A percentile compares a stretch with the other conserved stretches of the same genome.
Evolutionary conservation across 805 yeast species (phyloP).

Genomic region (Kregervanrija pseudodelftensis): DNA sequence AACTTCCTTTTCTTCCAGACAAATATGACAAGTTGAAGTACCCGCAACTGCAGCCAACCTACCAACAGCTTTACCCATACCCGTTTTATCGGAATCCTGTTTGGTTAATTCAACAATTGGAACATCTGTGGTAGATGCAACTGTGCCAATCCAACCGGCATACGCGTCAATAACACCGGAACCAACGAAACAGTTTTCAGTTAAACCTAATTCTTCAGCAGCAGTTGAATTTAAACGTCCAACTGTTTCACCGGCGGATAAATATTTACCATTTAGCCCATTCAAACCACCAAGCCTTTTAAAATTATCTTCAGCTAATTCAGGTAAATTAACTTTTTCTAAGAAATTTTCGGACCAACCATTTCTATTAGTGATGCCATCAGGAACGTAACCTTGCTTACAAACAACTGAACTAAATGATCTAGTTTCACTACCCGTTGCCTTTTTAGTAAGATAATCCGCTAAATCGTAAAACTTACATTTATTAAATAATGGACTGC

Average conservation of each 20-base stretch:
- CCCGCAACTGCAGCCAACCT: conserved; percentile 98
- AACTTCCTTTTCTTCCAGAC: conserved; percentile 73
- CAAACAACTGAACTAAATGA: conserved; percentile 88
- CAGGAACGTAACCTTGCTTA: conserved; percentile 91
- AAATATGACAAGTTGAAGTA: conserved; percentile 94
- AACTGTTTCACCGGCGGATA: conserved; percentile 85
- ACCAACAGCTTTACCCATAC: conserved; percentile 62
- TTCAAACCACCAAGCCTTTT: conserved; percentile 79
- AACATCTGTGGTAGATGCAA: conserved; percentile 76
- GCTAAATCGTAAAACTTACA: conserved; percentile 88
- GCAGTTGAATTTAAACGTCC: conserved; percentile 62
- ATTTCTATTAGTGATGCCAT: conserved; percentile 82
- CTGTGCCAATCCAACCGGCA: conserved; percentile 98
- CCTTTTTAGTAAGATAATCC: conserved; percentile 85
- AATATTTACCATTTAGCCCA: conserved; percentile 60
- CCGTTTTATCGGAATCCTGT: conserved; percentile 37
- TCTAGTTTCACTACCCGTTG: conserved; percentile 82
- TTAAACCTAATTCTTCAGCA: conserved; percentile 79
- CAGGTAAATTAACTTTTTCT: conserved; percentile 59
- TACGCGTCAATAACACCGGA: conserved; percentile 97
- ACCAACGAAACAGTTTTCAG: conserved; percentile 77
- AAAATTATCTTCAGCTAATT: conserved; percentile 70
- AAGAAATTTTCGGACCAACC: conserved; percentile 91
- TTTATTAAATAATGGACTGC: conserved; percentile 34
- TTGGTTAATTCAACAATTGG: conserved; percentile 45